Conservation (phyloP, 208 protist genomes). For the Pavlovales sp. region DNA sequence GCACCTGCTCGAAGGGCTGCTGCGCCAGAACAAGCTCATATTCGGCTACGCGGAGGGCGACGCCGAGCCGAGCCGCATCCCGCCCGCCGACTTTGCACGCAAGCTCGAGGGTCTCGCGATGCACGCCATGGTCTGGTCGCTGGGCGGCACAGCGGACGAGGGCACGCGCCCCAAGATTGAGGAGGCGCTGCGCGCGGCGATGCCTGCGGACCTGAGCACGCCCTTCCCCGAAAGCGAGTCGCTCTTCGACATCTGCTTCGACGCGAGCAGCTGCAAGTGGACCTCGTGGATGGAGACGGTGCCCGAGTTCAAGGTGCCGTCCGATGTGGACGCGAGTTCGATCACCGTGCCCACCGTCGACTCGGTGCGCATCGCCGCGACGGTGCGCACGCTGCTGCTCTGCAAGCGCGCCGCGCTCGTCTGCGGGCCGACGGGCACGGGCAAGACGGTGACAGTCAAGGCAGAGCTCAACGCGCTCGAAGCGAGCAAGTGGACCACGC, state of each 20-base stretch:
- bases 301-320: slow-evolving; percentile 74
- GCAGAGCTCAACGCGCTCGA: slow-evolving; percentile 72
- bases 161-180: slow-evolving; percentile 75
- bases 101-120: slow-evolving; percentile 78
- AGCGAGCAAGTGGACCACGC: slow-evolving; percentile 55
- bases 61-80: not conserved
- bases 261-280: slow-evolving; percentile 66
- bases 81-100: not conserved
- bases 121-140: slow-evolving; percentile 82
- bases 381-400: slow-evolving; percentile 75
- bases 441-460: slow-evolving; percentile 82
- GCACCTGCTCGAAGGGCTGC: not conserved
- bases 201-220: slow-evolving; percentile 31
- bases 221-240: slow-evolving; percentile 63
- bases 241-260: slow-evolving; percentile 82
- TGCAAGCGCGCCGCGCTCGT: slow-evolving; percentile 76
- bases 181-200: slow-evolving; percentile 59
- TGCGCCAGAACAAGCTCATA: not conserved
- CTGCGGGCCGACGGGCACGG: slow-evolving; percentile 87
- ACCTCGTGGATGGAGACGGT: slow-evolving; percentile 76
- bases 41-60: not conserved
- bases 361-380: slow-evolving; percentile 62
- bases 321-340: slow-evolving; percentile 75
- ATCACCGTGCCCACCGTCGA: slow-evolving; percentile 63
- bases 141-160: slow-evolving; percentile 79